phyloP scores from a whole-genome alignment of 352 stramenopile species.

The Phytophthora aleatoria region DNA sequence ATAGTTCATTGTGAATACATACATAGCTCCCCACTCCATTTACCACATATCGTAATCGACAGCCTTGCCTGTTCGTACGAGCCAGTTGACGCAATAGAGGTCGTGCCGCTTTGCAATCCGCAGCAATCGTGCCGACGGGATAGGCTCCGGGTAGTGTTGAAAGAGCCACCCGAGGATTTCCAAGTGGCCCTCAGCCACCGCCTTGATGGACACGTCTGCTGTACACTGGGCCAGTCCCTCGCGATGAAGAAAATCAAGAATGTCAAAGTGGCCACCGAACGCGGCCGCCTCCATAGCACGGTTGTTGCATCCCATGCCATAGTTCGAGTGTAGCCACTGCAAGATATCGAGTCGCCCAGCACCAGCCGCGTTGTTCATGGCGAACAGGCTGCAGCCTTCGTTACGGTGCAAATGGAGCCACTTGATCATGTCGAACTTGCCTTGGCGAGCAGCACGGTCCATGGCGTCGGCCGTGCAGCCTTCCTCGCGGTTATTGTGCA shows the following conservation, averaged over 20 bases:
- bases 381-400: conserved; percentile 32
- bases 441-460: conserved; percentile 35
- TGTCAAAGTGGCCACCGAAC: conserved; percentile 36
- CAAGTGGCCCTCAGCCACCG: conserved; percentile 34
- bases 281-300: conserved; percentile 30
- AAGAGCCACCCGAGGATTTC: conserved; percentile 42
- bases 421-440: conserved; percentile 39
- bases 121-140: conserved; percentile 31
- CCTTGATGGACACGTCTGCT: conserved; percentile 27
- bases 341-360: conserved; percentile 35
- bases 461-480: conserved; percentile 35
- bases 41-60: conserved; percentile 34
- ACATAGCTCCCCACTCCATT: not conserved
- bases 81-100: conserved; percentile 39
- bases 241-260: conserved; percentile 39
- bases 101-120: conserved; percentile 39
- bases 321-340: conserved; percentile 30
- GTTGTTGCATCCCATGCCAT: conserved; percentile 27
- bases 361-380: conserved; percentile 31
- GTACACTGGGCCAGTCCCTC: conserved; percentile 22
- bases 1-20: too few relatives aligned
- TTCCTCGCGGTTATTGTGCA: conserved; percentile 26
- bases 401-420: conserved; percentile 34
- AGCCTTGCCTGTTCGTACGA: conserved; percentile 28
- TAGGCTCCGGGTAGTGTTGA: conserved; percentile 31